These are phyloP conservation scores for Middelhovenomyces tepae DNA, from an alignment of 805 yeast genomes.

Conservation along the genomic window DNA sequence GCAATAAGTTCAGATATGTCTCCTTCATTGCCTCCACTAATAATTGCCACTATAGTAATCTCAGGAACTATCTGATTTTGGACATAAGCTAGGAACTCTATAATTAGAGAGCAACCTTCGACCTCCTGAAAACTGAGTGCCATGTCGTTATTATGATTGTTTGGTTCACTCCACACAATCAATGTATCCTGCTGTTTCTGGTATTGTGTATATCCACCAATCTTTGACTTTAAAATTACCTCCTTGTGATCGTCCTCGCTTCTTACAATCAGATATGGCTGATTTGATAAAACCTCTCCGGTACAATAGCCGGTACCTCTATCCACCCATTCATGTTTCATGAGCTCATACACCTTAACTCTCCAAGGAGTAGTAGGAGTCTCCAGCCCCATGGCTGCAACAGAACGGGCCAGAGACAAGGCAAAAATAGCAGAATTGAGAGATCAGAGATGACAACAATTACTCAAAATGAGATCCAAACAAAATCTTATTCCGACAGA, in stretches of 20 bases:
- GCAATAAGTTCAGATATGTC: constrained; percentile 63
- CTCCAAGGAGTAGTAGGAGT: constrained; percentile 49
- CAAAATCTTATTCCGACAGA: no score
- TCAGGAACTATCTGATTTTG: constrained; percentile 54
- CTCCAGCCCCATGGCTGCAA: constrained; percentile 22
- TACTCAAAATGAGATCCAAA: no score
- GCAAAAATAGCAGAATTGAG: no score
- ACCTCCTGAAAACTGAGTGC: constrained; percentile 90
- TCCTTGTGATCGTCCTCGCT: constrained; percentile 57
- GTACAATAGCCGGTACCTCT: constrained; percentile 86
- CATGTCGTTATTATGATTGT: constrained; percentile 57
- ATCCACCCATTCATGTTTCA: constrained; percentile 81
- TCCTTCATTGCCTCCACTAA: constrained; percentile 29
- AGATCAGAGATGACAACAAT: no score
- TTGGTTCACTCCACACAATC: constrained; percentile 83
- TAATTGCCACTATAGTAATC: constrained; percentile 66
- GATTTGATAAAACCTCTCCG: constrained; percentile 45
- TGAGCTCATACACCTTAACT: constrained; percentile 83
- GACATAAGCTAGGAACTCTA: constrained; percentile 67
- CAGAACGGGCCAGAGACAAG: no score
- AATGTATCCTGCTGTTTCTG: constrained; percentile 92
- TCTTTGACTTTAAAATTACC: constrained; percentile 49
- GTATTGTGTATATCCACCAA: constrained; percentile 73
- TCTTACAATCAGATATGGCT: constrained; percentile 35
- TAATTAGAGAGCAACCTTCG: constrained; percentile 75